Evolutionary conservation across 1,284 basidiomycete genomes (phyloP).

Genomic region (Malassezia arunalokei): DNA sequence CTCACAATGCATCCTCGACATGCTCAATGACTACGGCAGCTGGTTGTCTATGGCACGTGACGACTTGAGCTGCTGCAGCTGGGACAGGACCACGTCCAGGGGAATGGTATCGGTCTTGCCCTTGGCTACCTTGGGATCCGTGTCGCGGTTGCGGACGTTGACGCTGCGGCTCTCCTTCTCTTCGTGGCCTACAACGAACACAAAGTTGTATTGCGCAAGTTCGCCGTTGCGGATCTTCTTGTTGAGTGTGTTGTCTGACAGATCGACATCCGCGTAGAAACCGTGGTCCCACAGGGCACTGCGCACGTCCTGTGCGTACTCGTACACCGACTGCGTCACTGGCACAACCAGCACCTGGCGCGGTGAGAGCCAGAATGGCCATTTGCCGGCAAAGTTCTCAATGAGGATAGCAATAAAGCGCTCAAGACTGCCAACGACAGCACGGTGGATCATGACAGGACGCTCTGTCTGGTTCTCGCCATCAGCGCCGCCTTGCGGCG

Average conservation of each 20-base stretch:
- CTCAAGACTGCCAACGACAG: conserved; percentile 86
- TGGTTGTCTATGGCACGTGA: conserved; percentile 30
- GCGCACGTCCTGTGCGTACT: conserved; percentile 72
- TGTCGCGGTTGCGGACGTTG: conserved; percentile 68
- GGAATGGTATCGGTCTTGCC: conserved; percentile 40
- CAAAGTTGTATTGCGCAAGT: conserved; percentile 67
- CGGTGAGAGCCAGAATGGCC: conserved; percentile 98
- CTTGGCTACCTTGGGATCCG: conserved; percentile 24
- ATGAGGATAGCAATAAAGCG: conserved; percentile 94
- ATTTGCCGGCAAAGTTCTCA: conserved; percentile 94
- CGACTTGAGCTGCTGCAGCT: conserved; percentile 28
- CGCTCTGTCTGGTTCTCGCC: conserved; percentile 52
- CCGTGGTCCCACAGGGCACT: conserved; percentile 60
- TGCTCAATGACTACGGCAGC: conserved; percentile 10
- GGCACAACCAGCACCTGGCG: conserved; percentile 89
- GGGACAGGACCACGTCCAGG: conserved; percentile 23
- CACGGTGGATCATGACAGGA: conserved; percentile 97
- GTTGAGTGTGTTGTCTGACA: conserved; percentile 77
- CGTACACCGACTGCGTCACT: conserved; percentile 70
- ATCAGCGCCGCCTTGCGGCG: conserved; percentile 45
- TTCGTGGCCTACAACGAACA: conserved; percentile 87
- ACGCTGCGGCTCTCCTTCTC: conserved; percentile 74
- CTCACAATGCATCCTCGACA: not conserved
- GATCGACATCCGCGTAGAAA: conserved; percentile 81
- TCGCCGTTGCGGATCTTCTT: conserved; percentile 66